Evolutionary conservation across 495 filamentous ascomycete species (phyloP), one percentile per base, ranked within the genome.

Genomic region (Daldinia loculata): DNA sequence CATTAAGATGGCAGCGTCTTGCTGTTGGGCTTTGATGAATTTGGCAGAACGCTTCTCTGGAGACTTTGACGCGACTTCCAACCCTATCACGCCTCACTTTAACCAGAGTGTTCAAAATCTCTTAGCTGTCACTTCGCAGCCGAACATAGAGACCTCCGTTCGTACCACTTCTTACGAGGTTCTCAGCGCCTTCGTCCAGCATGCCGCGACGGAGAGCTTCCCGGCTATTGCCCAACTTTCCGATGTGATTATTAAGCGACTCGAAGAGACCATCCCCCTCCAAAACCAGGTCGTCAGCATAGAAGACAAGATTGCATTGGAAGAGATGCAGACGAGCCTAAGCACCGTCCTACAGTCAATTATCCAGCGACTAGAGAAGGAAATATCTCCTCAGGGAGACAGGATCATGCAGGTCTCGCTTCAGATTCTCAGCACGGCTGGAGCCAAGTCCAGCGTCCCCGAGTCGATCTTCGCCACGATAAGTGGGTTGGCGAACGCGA

Each of bases 1-100:
- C 77, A 90, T 95, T 45, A 97, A 97, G 85, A 98, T 99, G 89
- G 95, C 95, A 50, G 89, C 91, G 63, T 98, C 96, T 19, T 98
- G 96, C 87, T 99, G 95, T 82, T 98, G 96, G 95, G 93, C 95
- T 38, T 82, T 99, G 67, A 99, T 99, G 94, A 99, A 98, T 77
- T 89, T 99, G 66, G 95, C 95, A 26, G 95, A 98, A 74, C 90
- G 94, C 32, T 99, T 98, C 77, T 91, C 92, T 15, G 92, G 92
- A 22, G 93, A 97, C 32, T 76, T 80, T 48, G 92, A 92, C 27
- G 89, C 88, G 29, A 82, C 90, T 65, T 87, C 89, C 61, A 98
- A 97, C 80, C 88, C 93, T 58, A 84, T 99, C 48, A 94, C 94
- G 2, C 90, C 89, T 76, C 92, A 98, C 80, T 99, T 98, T 82